Conservation (phyloP, 805 yeast species). For the Zygoascus biomembranicola region DNA sequence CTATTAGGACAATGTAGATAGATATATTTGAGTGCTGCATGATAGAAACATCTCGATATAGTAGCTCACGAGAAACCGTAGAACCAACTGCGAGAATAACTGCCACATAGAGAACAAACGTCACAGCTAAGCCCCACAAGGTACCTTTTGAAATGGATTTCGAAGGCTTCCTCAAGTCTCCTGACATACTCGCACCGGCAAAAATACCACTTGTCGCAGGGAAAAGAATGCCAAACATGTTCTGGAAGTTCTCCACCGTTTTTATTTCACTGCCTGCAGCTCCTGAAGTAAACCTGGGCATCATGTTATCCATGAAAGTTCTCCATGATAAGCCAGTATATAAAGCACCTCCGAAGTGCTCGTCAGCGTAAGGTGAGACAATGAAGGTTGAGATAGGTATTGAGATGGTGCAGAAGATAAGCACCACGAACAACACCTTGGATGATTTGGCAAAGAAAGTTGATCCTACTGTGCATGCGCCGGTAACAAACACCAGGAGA, state of each 20-base stretch:
- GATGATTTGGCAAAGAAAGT: slow-evolving; percentile 18
- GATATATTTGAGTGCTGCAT: slow-evolving; percentile 73
- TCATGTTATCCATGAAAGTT: slow-evolving; percentile 56
- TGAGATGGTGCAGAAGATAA: slow-evolving; percentile 16
- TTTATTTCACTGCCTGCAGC: slow-evolving; percentile 80
- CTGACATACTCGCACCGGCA: slow-evolving; percentile 99
- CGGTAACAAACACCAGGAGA: slow-evolving; percentile 28
- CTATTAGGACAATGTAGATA: slow-evolving; percentile 62
- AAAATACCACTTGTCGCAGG: slow-evolving; percentile 98
- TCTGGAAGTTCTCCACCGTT: slow-evolving; percentile 65
- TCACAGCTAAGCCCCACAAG: slow-evolving; percentile 66
- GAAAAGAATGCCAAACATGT: slow-evolving; percentile 89
- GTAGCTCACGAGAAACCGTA: slow-evolving; percentile 69
- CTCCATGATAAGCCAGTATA: slow-evolving; percentile 72
- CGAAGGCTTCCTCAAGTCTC: slow-evolving; percentile 80
- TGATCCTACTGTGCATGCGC: slow-evolving; percentile 18
- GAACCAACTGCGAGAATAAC: slow-evolving; percentile 77
- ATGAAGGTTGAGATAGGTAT: slow-evolving; percentile 72
- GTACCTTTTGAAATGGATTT: slow-evolving; percentile 93
- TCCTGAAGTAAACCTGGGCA: slow-evolving; percentile 75
- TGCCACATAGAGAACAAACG: slow-evolving; percentile 67
- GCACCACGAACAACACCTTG: slow-evolving; percentile 15
- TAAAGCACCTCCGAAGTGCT: slow-evolving; percentile 20
- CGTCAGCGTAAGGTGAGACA: slow-evolving; percentile 45
- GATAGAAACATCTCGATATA: slow-evolving; percentile 73